Conservation (phyloP, 2,329 filamentous ascomycete genomes). For the Aurifilum marmelostoma region DNA sequence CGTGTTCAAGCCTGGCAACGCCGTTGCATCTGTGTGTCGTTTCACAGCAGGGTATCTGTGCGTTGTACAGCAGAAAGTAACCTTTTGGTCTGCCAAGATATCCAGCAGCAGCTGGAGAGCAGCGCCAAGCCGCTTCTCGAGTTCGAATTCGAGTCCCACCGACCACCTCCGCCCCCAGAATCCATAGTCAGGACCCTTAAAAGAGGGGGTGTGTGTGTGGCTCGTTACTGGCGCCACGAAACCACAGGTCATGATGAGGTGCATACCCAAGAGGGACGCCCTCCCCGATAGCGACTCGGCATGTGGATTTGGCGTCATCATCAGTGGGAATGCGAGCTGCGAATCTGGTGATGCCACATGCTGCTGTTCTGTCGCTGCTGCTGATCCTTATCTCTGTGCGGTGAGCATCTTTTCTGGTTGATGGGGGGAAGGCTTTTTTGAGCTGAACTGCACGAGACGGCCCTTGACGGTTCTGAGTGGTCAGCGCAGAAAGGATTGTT, state of each 20-base stretch:
- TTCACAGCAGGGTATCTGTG: too few relatives aligned
- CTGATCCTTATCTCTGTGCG: slow-evolving; percentile 1
- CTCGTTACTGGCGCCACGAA: neutral
- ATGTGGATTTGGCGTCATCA: slow-evolving; percentile 10
- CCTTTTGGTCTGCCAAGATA: neutral
- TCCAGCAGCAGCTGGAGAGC: neutral
- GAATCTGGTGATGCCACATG: neutral
- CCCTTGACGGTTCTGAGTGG: neutral
- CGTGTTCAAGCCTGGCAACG: slow-evolving; percentile 9
- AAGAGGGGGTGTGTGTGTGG: neutral
- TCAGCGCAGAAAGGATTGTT: neutral
- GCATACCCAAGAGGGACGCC: neutral
- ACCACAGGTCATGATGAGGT: neutral
- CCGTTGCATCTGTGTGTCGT: neutral
- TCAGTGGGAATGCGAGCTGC: neutral
- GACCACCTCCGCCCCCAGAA: neutral
- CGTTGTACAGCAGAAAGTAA: neutral
- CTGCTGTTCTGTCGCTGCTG: too few relatives aligned
- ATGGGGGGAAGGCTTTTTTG: neutral
- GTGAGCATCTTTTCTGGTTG: neutral
- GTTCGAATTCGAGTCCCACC: neutral
- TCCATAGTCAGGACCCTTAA: neutral
- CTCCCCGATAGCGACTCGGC: neutral
- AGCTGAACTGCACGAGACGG: neutral
- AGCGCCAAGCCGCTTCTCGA: neutral